Conservation (phyloP, 2,329 filamentous ascomycete species). For the Pseudofabraea citricarpa region DNA sequence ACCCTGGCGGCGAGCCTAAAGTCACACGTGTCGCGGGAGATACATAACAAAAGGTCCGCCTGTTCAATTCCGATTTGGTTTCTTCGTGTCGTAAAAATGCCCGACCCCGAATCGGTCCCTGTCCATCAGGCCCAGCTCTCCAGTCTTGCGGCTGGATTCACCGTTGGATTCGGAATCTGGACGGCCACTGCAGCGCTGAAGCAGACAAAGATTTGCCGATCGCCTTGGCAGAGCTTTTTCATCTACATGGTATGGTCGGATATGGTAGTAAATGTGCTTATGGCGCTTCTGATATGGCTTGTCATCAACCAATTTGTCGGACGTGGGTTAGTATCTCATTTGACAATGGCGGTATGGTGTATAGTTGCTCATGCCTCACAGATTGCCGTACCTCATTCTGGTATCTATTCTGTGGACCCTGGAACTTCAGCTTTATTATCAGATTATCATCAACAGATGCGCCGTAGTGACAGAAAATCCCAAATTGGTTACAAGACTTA, state of each 20-base stretch:
- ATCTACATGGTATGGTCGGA: not conserved
- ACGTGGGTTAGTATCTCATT: not conserved
- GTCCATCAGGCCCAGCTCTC: not conserved
- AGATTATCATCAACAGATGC: slow-evolving; percentile 49
- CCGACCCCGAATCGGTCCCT: too few relatives aligned
- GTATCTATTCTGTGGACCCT: slow-evolving; percentile 34
- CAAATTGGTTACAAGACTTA: slow-evolving; percentile 20
- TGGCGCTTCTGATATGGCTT: not conserved
- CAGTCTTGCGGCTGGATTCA: slow-evolving; percentile 27
- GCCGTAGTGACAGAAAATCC: slow-evolving; percentile 33
- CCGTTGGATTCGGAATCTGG: slow-evolving; percentile 27
- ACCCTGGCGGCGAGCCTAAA: too few relatives aligned
- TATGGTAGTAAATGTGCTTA: not conserved
- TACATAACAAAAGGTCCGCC: too few relatives aligned
- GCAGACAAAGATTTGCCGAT: slow-evolving; percentile 13
- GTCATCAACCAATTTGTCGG: not conserved
- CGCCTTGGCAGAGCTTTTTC: not conserved
- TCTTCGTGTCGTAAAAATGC: too few relatives aligned
- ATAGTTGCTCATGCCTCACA: not conserved
- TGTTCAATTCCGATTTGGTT: too few relatives aligned
- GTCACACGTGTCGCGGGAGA: too few relatives aligned
- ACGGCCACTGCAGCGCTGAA: slow-evolving; percentile 26
- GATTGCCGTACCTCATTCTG: slow-evolving; percentile 7
- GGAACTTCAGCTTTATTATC: slow-evolving; percentile 43
- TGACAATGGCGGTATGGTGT: too few relatives aligned